Percentiles rank a stretch among this genome's conserved stretches.
These are phyloP conservation scores for Thielaviopsis cerberus DNA, from an alignment of 2,329 filamentous ascomycete genomes.

Conservation along the genomic window DNA sequence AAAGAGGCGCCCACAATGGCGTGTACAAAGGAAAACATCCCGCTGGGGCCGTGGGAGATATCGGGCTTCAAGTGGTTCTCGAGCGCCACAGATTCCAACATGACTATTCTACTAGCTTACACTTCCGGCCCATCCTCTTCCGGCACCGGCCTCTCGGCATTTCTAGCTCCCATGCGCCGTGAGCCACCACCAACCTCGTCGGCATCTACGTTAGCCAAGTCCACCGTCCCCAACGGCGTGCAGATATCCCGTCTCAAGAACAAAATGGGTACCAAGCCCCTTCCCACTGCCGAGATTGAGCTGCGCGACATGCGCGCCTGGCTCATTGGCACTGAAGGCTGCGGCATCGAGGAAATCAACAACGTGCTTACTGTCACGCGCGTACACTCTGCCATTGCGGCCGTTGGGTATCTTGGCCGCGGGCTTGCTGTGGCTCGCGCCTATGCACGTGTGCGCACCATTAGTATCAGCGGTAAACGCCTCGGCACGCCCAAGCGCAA, in stretches of 20 bases:
- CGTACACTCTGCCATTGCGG: constrained; percentile 35
- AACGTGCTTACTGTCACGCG: constrained; percentile 50
- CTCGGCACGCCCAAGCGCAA: constrained; percentile 20
- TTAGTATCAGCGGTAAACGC: constrained; percentile 18
- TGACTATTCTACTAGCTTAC: constrained; percentile 41
- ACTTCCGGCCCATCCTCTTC: constrained; percentile 19
- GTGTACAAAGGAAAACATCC: constrained; percentile 12
- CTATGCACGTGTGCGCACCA: constrained; percentile 37
- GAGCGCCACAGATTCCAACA: constrained; percentile 42
- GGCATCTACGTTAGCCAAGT: constrained; percentile 13
- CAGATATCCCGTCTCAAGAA: constrained; percentile 51
- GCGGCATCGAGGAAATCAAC: constrained; percentile 49
- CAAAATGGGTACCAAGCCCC: constrained; percentile 50
- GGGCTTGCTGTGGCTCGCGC: constrained; percentile 38
- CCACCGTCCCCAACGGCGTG: constrained; percentile 43
- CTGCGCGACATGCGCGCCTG: constrained; percentile 43
- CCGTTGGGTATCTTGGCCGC: constrained; percentile 34
- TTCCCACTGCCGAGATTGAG: constrained; percentile 57
- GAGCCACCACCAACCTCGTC: constrained; percentile 13
- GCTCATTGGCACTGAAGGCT: constrained; percentile 46
- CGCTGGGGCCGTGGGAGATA: constrained; percentile 40
- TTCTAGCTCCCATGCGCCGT: constrained; percentile 44
- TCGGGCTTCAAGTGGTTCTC: constrained; percentile 58
- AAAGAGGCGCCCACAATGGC: neutral
- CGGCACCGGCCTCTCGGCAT: constrained; percentile 35